These are phyloP conservation scores for Zygotorulaspora mrakii DNA, from an alignment of 1,139 yeast genomes.

Conservation along the genomic window DNA sequence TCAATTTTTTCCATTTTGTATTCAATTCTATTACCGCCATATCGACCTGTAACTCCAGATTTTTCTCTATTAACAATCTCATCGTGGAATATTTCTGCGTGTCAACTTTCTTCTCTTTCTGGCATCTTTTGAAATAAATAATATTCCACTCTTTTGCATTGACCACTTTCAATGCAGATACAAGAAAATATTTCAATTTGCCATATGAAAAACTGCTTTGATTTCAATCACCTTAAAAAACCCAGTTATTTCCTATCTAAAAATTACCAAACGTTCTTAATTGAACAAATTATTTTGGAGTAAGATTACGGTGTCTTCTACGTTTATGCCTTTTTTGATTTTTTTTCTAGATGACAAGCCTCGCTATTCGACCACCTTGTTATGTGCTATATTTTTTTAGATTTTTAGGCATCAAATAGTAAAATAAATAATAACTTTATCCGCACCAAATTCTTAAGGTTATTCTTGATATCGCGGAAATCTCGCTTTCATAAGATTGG, in stretches of 20 bases:
- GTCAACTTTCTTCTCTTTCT: not conserved
- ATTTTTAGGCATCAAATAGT: conserved; percentile 4
- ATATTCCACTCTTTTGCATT: conserved; percentile 1
- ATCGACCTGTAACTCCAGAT: not conserved
- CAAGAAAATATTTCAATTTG: not conserved
- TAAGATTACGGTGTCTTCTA: not conserved
- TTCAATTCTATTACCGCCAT: not conserved
- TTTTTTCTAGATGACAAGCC: not conserved
- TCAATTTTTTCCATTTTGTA: not conserved
- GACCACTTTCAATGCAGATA: not conserved
- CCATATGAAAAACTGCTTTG: not conserved
- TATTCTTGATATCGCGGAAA: not conserved
- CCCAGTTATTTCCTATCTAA: not conserved
- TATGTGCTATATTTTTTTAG: conserved; percentile 1
- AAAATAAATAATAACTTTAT: no score
- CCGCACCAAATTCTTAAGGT: no score
- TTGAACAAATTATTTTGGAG: not conserved
- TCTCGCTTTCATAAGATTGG: not conserved
- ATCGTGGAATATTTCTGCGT: not conserved
- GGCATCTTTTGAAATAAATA: not conserved
- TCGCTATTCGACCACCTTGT: not conserved
- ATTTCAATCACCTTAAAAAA: no score
- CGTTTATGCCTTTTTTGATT: conserved; percentile 2
- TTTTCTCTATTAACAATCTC: not conserved
- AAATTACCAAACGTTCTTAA: not conserved